Conservation (phyloP, 371 early-diverging fungal genomes). For the Haplosporangium sp. region DNA sequence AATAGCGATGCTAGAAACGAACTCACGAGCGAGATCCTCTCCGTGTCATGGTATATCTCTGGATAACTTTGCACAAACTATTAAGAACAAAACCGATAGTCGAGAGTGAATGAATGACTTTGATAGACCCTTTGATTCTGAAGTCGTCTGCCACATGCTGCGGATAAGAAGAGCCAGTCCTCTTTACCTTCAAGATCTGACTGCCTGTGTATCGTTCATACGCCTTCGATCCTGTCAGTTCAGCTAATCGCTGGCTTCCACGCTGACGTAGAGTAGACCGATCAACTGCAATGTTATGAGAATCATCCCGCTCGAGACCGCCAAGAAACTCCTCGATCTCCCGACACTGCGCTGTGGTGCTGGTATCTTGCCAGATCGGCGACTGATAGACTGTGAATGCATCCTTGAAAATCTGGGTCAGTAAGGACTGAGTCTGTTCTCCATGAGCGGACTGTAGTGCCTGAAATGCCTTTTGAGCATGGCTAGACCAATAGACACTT, state of each 20-base stretch:
- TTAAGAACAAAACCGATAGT: not conserved
- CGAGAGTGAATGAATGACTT: too few relatives aligned
- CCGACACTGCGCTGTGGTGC: conserved; percentile 74
- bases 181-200: conserved; percentile 75
- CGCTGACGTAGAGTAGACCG: not conserved
- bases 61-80: conserved; percentile 36
- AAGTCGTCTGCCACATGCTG: too few relatives aligned
- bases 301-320: conserved; percentile 35
- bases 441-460: conserved; percentile 39
- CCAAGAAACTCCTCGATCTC: conserved; percentile 71
- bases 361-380: conserved; percentile 90
- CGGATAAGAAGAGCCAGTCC: not conserved
- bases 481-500: conserved; percentile 79
- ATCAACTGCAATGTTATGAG: not conserved
- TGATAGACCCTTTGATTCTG: too few relatives aligned
- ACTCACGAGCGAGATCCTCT: conserved; percentile 76
- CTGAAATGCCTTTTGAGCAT: conserved; percentile 58
- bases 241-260: conserved; percentile 62
- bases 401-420: conserved; percentile 64
- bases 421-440: not conserved
- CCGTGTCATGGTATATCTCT: conserved; percentile 49
- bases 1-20: conserved; percentile 80
- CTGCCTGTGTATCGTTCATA: conserved; percentile 87
- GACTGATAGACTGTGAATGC: conserved; percentile 74
- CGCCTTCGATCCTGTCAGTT: conserved; percentile 78